Evolutionary conservation across 352 stramenopile species (phyloP), one percentile per base, ranked within the genome.

Genomic region (Thraustotheca clavata): DNA sequence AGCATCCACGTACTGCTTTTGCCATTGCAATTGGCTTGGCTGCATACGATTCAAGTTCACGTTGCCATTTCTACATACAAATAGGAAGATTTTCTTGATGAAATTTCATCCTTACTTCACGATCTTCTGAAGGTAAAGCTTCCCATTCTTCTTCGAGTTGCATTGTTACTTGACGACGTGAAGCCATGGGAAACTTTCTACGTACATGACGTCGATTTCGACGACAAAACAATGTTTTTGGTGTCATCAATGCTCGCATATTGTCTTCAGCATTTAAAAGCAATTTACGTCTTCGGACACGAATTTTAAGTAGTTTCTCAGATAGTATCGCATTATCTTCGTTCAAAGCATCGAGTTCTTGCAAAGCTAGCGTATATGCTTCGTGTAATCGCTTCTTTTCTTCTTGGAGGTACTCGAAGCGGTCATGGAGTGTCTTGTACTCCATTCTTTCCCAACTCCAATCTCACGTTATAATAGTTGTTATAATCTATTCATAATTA

Each of bases 261-360:
- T n/a, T 38, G 20, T 33, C 8, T 16, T 63, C 41, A 27, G 26
- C 59, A 16, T 38, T 12, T 46, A 48, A n/a, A 43, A 83, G 74
- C 62, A 66, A 59, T 14, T 80, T 71, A 68, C 83, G 73, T 18
- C 73, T 62, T 7, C 72, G 73, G 22, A 77, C 69, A 9, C 77
- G 76, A 40, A 83, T 82, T 57, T 74, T 61, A 8, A 76, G 69
- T 5, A 75, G 61, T 50, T 87, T 82, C 6, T 78, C 50, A 26
- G 76, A 62, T 55, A 87, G 63, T 36, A 80, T 69, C 14, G 73
- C 81, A 46, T 83, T 73, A 57, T 75, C 73, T 36, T 76, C 72
- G 20, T 72, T 41, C 50, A 81, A 61, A 39, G 70, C 68, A 20
- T 71, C 52, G 16, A 80, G 71, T 60, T 81, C 69, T 12, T 77